Evolutionary conservation across 2,329 filamentous ascomycete species (phyloP), one percentile per base, ranked within the genome.

Genomic region (Clarireedia monteithiana): DNA sequence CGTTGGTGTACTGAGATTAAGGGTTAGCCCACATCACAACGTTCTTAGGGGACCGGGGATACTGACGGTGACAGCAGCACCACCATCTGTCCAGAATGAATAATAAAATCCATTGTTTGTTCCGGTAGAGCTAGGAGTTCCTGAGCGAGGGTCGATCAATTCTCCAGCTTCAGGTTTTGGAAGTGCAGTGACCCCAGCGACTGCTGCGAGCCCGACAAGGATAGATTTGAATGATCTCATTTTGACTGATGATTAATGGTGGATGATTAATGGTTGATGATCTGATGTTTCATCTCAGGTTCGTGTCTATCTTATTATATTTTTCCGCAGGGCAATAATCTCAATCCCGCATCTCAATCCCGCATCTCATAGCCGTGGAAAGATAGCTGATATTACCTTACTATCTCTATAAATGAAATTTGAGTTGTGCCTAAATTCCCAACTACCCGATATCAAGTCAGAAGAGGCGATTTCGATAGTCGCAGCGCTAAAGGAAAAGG

Each of bases 11-110:
- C 40, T 44, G 3, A 44, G 10, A 15, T n/a, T 20, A 6, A 40
- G 39, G 6, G 39, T n/a, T 7, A 42, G 15, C n/a, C 14, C 39
- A 17, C 17, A 14, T 42, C 39, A 42, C 39, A 6, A 42, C 3
- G 9, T 42, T 42, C 3, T 6, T 2, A 42, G 5, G 7, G 14
- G 3, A 5, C 20, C 39, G 14, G 9, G 14, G 17, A 42, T 6
- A 44, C 40, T 44, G 12, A 44, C 40, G 40, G 71, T 76, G 6
- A 78, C 76, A 44, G 70, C 65, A 39, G 71, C 74, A 3, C 49
- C 36, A n/a, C 76, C 75, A 58, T 83, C 80, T 55, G 75, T 80
- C 79, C 79, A 84, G 72, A 75, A 83, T 7, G 77, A 80, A 69
- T 79, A 84, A 72, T 77, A 84, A 71, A 46, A 56, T 36, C 54